Evolutionary conservation across 768 basidiomycete species (phyloP), one percentile per base, ranked within the genome.

Genomic region (Russula earlei): DNA sequence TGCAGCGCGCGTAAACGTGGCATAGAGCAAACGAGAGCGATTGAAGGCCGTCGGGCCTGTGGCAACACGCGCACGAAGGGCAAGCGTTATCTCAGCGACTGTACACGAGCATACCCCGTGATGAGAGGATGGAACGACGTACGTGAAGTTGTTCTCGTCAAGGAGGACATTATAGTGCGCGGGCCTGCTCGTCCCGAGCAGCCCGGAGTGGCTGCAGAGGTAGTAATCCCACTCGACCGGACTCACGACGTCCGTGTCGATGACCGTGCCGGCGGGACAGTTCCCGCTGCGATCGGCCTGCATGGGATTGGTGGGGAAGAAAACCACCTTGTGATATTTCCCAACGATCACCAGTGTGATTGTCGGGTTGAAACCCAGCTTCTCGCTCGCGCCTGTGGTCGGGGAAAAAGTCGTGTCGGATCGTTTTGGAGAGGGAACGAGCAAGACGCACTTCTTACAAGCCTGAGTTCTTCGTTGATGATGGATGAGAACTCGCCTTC

Each of bases 341-440:
- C 86, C 87, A 5, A 91, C 89, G 33, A 91, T 75, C 45, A 90
- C 76, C 33, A 90, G 69, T 0, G 90, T 91, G 24, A 91, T 85
- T 44, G 77, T 81, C 0, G 80, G 79, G 0, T 72, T 69, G 33
- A 87, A 83, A 4, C 71, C 71, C 0, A 85, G 64, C 5, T 79
- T 75, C 0, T 53, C 54, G 59, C 86, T 89, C 1, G 87, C 87
- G 50, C 62, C 89, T 90, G 65, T 14, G 19, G 4, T 20, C 29
- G 25, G 6, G 19, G 25, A 6, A n/a, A 12, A 22, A 11, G 20
- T 51, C 4, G n/a, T n/a, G n/a, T n/a, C n/a, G n/a, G n/a, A n/a
- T n/a, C n/a, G n/a, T n/a, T n/a, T n/a, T n/a, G 31, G 38, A 25
- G 25, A 15, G 3, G 15, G 4, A 19, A 27, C 36, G 41, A 24